A percentile compares a stretch with the other conserved stretches of the same genome.
These are phyloP conservation scores for Fusarium cicatricum DNA, from an alignment of 2,329 filamentous ascomycete species.

Conservation along the genomic window DNA sequence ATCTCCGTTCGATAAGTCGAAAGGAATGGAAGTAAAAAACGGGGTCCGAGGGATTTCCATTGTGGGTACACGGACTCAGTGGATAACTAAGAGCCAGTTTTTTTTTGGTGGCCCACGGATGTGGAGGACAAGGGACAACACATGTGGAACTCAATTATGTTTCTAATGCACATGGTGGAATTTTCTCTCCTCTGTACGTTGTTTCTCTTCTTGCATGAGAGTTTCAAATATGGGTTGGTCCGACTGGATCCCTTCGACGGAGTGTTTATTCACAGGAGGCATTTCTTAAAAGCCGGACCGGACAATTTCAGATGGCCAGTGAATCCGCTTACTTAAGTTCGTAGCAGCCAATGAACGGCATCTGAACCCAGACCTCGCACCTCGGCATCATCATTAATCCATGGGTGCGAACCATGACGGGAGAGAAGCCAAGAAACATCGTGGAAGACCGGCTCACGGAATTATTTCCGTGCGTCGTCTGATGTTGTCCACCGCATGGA, in stretches of 20 bases:
- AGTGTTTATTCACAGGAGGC: not conserved
- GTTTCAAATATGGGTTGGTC: not conserved
- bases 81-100: no score
- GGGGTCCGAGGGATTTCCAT: not conserved
- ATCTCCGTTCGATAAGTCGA: not conserved
- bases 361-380: not conserved
- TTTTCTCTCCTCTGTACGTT: not conserved
- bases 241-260: not conserved
- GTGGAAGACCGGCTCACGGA: slow-evolving; percentile 15
- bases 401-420: not conserved
- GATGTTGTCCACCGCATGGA: slow-evolving; percentile 1
- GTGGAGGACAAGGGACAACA: not conserved
- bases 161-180: not conserved
- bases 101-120: slow-evolving; percentile 13
- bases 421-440: not conserved
- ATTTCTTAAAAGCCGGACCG: not conserved
- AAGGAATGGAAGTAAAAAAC: not conserved
- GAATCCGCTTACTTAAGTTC: not conserved
- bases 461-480: slow-evolving; percentile 2
- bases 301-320: slow-evolving; percentile 2
- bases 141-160: no score
- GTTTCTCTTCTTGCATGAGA: not conserved
- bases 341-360: not conserved
- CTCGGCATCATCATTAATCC: slow-evolving; percentile 1
- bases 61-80: not conserved